phyloP scores from a whole-genome alignment of 140 eudicot species.

The Oenanthe javanica region DNA sequence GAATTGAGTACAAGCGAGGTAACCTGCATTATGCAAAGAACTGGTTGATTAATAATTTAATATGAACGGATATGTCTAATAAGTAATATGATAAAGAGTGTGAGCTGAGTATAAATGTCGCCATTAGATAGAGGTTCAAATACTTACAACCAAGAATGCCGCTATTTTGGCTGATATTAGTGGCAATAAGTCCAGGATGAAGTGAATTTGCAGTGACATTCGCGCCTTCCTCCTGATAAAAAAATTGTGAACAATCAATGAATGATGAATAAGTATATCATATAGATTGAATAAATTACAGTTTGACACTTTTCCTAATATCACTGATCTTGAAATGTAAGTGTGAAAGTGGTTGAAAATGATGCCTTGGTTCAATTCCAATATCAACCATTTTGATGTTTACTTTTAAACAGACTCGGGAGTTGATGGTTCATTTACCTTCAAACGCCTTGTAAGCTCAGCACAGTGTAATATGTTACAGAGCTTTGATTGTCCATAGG shows the following conservation, averaged over 20 bases:
- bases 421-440: not conserved
- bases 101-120: not conserved
- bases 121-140: not conserved
- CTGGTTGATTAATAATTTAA: not conserved
- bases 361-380: not conserved
- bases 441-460: slow-evolving; percentile 16
- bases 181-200: slow-evolving; percentile 14
- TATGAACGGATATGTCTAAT: not conserved
- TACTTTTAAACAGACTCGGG: not conserved
- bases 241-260: not conserved
- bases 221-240: slow-evolving; percentile 13
- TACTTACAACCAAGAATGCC: slow-evolving; percentile 11
- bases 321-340: not conserved
- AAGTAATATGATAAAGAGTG: not conserved
- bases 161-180: slow-evolving; percentile 5
- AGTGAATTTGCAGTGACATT: slow-evolving; percentile 13
- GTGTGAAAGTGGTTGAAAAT: not conserved
- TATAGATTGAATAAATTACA: not conserved
- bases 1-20: not conserved
- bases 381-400: not conserved
- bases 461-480: slow-evolving; percentile 23
- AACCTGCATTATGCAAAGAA: not conserved
- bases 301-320: not conserved
- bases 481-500: slow-evolving; percentile 35
- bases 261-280: not conserved